Evolutionary conservation across 2,329 filamentous ascomycete genomes (phyloP).

Genomic region (Cytospora leucostoma): DNA sequence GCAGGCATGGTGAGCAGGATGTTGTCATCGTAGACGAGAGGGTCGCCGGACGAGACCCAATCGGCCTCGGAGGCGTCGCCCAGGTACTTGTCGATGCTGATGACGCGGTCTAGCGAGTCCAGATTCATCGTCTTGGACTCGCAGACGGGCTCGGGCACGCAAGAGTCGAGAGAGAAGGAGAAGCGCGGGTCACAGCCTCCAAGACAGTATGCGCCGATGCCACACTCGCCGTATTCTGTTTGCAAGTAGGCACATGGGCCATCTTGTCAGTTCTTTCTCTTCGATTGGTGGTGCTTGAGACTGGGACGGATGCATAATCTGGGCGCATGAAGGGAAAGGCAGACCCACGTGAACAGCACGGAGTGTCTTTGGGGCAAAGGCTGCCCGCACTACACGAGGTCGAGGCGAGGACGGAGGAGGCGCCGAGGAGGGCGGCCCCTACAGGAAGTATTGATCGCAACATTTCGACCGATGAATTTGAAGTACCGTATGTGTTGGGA

Average conservation of each 20-base stretch:
- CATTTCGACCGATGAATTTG: constrained; percentile 31
- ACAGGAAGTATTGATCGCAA: constrained; percentile 34
- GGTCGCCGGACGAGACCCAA: constrained; percentile 85
- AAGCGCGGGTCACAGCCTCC: constrained; percentile 90
- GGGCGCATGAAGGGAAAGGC: neutral
- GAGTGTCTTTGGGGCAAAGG: constrained; percentile 71
- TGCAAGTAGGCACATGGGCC: constrained; percentile 15
- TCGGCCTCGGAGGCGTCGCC: constrained; percentile 78
- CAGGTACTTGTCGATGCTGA: constrained; percentile 77
- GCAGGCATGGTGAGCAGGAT: constrained; percentile 88
- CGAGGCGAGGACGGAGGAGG: constrained; percentile 41
- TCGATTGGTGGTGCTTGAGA: neutral
- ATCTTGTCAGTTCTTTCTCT: neutral
- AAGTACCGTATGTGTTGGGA: too few relatives aligned
- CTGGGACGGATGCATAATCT: neutral
- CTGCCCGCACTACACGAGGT: constrained; percentile 49
- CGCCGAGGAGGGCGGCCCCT: constrained; percentile 44
- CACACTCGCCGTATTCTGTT: constrained; percentile 87
- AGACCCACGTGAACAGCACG: constrained; percentile 77
- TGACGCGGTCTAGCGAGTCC: constrained; percentile 68
- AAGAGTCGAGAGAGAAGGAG: constrained; percentile 82
- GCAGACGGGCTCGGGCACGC: constrained; percentile 82
- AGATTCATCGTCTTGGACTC: constrained; percentile 73
- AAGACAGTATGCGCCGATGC: constrained; percentile 90
- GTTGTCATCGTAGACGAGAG: constrained; percentile 66